These are phyloP conservation scores for Penicillium canariense DNA, from an alignment of 495 filamentous ascomycete genomes.

Conservation along the genomic window DNA sequence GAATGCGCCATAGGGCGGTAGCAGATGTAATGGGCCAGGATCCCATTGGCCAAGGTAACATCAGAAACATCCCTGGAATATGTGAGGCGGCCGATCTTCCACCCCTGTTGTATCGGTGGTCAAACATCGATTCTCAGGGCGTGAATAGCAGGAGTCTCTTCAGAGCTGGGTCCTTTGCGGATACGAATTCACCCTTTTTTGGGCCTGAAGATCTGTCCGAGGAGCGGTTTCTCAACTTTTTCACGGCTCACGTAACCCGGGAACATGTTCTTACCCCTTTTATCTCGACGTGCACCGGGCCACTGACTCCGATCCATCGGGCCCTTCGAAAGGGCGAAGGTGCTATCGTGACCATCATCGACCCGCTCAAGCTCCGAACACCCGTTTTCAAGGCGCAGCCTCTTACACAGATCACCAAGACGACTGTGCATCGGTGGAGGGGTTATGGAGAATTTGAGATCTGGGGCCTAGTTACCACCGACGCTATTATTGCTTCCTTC, in stretches of 20 bases:
- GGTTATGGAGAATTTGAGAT: constrained; percentile 36
- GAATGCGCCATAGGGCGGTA: no score
- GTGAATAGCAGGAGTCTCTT: constrained; percentile 23
- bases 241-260: constrained; percentile 28
- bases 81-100: constrained; percentile 16
- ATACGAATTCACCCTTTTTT: constrained; percentile 1
- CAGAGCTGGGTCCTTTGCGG: constrained; percentile 28
- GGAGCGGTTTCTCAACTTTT: constrained; percentile 17
- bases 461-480: constrained; percentile 24
- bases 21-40: no score
- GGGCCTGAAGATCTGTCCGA: constrained; percentile 14
- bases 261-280: constrained; percentile 24
- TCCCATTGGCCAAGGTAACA: background rate
- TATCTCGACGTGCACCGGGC: constrained; percentile 29
- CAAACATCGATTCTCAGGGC: constrained; percentile 33
- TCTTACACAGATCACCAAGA: constrained; percentile 17
- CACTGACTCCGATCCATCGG: constrained; percentile 36
- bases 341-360: constrained; percentile 32
- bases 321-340: constrained; percentile 23
- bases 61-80: background rate
- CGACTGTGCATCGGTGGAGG: constrained; percentile 21
- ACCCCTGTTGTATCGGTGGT: constrained; percentile 36
- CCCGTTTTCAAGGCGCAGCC: constrained; percentile 25
- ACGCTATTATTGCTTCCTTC: constrained; percentile 31
- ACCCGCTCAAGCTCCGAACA: constrained; percentile 23